Evolutionary conservation across 345 rosid genomes (phyloP).

Genomic region (Noccaea bulbosa): DNA sequence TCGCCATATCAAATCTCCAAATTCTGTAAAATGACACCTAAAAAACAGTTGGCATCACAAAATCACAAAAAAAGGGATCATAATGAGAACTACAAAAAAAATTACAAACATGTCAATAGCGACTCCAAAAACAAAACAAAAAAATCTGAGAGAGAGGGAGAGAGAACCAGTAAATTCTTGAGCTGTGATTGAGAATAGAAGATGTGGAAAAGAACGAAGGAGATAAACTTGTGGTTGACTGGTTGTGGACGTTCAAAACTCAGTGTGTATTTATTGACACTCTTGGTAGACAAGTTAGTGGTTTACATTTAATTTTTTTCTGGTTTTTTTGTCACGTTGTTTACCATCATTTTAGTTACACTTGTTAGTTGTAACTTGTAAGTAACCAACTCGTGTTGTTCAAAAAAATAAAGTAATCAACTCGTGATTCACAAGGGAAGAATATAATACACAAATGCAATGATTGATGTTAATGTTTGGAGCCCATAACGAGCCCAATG

Average conservation of each 20-base stretch:
- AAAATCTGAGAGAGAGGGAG: background rate
- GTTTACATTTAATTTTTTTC: background rate
- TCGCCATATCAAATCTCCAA: constrained; percentile 6
- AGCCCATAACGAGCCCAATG: background rate
- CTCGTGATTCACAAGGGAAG: too few species aligned
- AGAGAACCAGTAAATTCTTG: constrained; percentile 26
- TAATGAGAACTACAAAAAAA: too few species aligned
- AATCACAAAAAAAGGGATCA: too few species aligned
- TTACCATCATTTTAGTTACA: background rate
- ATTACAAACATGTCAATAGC: too few species aligned
- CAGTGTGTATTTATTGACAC: constrained; percentile 21
- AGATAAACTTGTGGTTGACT: too few species aligned
- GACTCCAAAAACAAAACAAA: background rate
- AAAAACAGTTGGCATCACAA: too few species aligned
- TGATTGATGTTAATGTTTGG: background rate
- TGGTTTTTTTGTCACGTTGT: background rate
- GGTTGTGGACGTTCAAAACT: too few species aligned
- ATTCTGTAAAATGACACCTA: background rate
- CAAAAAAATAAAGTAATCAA: too few species aligned
- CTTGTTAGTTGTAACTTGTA: too few species aligned
- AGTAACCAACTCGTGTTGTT: background rate
- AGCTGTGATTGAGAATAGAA: constrained; percentile 4
- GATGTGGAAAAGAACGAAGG: background rate
- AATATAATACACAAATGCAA: too few species aligned
- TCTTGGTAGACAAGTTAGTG: background rate